Evolutionary conservation across 129 eudicot genomes (phyloP).

Genomic region (Apium graveolens): DNA sequence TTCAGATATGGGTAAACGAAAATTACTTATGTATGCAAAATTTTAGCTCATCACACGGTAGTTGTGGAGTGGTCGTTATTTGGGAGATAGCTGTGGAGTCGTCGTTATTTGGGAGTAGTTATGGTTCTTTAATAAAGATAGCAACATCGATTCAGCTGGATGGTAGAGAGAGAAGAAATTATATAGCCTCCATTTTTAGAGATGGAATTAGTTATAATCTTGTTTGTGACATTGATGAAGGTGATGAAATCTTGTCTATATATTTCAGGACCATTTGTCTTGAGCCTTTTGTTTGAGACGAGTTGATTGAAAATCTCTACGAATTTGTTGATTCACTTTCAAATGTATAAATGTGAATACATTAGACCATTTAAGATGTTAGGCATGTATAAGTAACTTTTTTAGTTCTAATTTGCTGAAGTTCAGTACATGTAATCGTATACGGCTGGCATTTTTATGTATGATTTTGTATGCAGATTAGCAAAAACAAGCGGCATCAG

Average conservation of each 20-base stretch:
- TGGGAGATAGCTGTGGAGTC: neutral
- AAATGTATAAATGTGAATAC: neutral
- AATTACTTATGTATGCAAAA: neutral
- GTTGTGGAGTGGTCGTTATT: neutral
- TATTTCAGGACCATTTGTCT: neutral
- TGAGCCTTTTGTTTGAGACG: neutral
- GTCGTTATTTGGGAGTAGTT: neutral
- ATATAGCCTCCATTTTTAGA: neutral
- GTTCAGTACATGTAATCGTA: neutral
- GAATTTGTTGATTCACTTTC: neutral
- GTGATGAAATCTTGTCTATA: neutral
- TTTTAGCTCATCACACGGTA: neutral
- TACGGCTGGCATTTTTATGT: neutral
- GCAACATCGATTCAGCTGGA: neutral
- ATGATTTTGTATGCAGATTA: constrained; percentile 46
- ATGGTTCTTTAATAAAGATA: neutral
- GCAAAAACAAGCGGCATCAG: constrained; percentile 97
- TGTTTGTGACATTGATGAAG: neutral
- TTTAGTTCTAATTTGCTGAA: neutral
- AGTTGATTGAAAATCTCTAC: neutral
- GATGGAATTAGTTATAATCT: neutral
- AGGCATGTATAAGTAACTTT: neutral
- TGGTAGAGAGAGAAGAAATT: neutral
- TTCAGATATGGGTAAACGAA: neutral
- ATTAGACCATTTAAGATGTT: neutral